Evolutionary conservation across 148 eudicot species (phyloP).

Genomic region (Nepenthes mirabilis): DNA sequence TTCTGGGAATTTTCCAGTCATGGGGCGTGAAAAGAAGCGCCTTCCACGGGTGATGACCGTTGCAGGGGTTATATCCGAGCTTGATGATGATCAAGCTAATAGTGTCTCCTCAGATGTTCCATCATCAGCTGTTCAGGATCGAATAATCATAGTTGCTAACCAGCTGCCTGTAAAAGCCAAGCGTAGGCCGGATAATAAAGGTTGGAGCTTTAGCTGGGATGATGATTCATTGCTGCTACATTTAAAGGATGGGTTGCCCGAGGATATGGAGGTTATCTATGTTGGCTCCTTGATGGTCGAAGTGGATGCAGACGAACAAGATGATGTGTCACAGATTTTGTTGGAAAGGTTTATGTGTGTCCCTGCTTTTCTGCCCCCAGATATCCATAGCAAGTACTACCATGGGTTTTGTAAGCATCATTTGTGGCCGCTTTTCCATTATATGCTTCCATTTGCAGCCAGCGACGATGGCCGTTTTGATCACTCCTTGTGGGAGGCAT

Average conservation of each 20-base stretch:
- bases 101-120: constrained; percentile 47
- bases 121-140: constrained; percentile 34
- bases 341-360: constrained; percentile 48
- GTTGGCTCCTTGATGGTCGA: constrained; percentile 47
- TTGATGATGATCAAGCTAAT: constrained; percentile 46
- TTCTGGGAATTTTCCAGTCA: constrained; percentile 50
- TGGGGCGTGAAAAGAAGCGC: constrained; percentile 42
- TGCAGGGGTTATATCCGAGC: constrained; percentile 46
- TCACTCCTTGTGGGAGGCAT: constrained; percentile 37
- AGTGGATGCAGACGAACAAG: constrained; percentile 36
- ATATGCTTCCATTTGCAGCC: constrained; percentile 42
- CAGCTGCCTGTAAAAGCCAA: constrained; percentile 45
- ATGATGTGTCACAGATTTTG: constrained; percentile 41
- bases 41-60: constrained; percentile 49
- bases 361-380: constrained; percentile 41
- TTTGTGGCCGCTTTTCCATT: constrained; percentile 55
- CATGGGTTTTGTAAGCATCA: constrained; percentile 55
- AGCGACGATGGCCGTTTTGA: constrained; percentile 43
- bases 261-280: constrained; percentile 51
- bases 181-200: constrained; percentile 47
- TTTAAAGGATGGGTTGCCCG: constrained; percentile 48
- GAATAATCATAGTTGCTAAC: constrained; percentile 49
- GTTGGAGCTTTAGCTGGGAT: constrained; percentile 56
- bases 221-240: constrained; percentile 43
- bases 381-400: constrained; percentile 29